These are phyloP conservation scores for Uronychia setigera DNA, from an alignment of 73 alveolate species.

Conservation along the genomic window DNA sequence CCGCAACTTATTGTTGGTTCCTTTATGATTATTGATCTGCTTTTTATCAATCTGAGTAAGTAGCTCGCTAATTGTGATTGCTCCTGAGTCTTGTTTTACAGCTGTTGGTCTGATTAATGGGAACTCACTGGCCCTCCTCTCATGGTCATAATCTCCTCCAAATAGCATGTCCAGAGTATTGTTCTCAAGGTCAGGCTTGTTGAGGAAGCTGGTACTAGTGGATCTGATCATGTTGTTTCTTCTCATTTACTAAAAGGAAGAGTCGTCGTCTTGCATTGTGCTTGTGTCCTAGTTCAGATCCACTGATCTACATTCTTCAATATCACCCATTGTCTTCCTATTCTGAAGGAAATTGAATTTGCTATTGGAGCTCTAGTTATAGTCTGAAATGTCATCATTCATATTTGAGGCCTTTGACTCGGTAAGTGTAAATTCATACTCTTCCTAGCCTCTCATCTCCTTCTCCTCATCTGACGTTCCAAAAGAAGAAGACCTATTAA, in stretches of 20 bases:
- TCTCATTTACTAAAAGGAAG: background rate
- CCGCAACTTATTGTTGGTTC: background rate
- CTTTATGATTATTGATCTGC: too few relatives aligned
- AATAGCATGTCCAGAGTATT: background rate
- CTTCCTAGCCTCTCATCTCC: too few relatives aligned
- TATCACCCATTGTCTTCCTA: background rate
- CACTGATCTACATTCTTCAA: background rate
- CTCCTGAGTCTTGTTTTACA: background rate
- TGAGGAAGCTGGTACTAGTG: background rate
- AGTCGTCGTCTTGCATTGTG: too few relatives aligned
- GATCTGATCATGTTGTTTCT: background rate
- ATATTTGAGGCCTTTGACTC: background rate
- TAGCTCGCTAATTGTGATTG: background rate
- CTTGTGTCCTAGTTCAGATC: background rate
- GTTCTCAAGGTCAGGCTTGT: background rate
- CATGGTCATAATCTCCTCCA: background rate
- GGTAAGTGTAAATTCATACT: background rate
- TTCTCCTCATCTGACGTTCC: too few relatives aligned
- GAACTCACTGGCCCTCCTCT: background rate
- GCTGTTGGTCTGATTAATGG: background rate
- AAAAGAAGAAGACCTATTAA: too few relatives aligned
- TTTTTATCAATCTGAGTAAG: background rate
- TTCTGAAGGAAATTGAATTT: background rate
- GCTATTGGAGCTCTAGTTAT: background rate
- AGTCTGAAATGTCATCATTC: too few relatives aligned